These are phyloP conservation scores for Leccinum disarticulatum DNA, from an alignment of 768 basidiomycete genomes.

Conservation along the genomic window DNA sequence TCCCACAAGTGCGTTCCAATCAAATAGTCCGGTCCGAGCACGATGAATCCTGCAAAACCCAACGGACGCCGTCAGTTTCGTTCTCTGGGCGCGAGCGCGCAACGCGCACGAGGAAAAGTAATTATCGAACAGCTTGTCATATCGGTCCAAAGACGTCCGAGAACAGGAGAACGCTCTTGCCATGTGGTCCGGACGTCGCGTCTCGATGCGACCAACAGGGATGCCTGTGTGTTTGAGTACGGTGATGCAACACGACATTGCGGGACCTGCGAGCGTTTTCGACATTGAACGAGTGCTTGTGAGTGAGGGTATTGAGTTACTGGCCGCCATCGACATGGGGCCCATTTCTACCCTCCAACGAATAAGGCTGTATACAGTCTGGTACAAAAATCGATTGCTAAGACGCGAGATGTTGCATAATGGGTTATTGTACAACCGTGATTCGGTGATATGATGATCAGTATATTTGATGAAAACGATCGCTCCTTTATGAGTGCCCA, in stretches of 20 bases:
- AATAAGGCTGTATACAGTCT: neutral
- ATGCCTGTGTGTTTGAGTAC: slow-evolving; percentile 51
- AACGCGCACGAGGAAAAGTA: slow-evolving; percentile 52
- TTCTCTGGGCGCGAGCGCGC: neutral
- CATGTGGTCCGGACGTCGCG: slow-evolving; percentile 19
- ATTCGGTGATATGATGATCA: neutral
- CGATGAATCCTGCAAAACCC: slow-evolving; percentile 47
- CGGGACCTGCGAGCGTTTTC: slow-evolving; percentile 40
- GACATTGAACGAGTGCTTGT: slow-evolving; percentile 17
- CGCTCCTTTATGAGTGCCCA: neutral
- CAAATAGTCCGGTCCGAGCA: slow-evolving; percentile 62
- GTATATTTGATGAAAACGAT: neutral
- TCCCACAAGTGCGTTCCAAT: slow-evolving; percentile 45
- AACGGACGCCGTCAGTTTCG: neutral
- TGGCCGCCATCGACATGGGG: neutral
- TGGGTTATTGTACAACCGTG: slow-evolving; percentile 14
- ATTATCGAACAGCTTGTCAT: slow-evolving; percentile 56
- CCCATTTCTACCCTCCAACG: neutral
- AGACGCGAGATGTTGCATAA: neutral
- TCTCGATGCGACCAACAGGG: slow-evolving; percentile 41
- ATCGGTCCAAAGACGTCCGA: slow-evolving; percentile 57
- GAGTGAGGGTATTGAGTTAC: neutral
- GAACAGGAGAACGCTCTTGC: slow-evolving; percentile 50
- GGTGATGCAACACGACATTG: slow-evolving; percentile 48
- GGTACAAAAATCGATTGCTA: neutral